Evolutionary conservation across 768 basidiomycete genomes (phyloP), one percentile per base, ranked within the genome.

Genomic region (Phlegmacium glaucopus): DNA sequence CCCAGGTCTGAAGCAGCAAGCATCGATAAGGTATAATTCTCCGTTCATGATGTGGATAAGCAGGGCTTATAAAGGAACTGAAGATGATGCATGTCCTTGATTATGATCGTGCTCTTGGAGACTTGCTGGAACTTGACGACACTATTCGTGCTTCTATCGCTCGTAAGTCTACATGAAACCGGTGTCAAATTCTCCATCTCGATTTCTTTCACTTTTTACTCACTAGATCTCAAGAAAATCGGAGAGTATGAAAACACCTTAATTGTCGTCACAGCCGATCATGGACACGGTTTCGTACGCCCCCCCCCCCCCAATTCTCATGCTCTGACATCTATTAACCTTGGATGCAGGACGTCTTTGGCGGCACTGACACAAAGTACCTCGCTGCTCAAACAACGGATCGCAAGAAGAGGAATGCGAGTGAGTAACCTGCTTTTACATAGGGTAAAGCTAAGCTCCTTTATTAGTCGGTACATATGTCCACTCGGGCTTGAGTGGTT

Each of bases 51-150:
- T 10, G 47, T 48, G 6, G 42, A 42, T 15, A 26, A 5, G 10
- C 17, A 18, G 6, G 34, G n/a, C 16, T 15, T 9, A 43, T 39
- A 9, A 16, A 35, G 8, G 11, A 12, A 13, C 16, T 39, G 7
- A 44, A 68, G 71, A 72, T 72, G 72, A 75, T 75, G 73, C 73
- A 75, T 40, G 70, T 64, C 26, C 64, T 75, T 36, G 73, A 75
- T 41, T 75, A 75, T 49, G 72, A 72, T 42, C 71, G 73, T 49
- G 73, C 72, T 11, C 66, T 75, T 16, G 73, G 73, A 30, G 73
- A 75, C 34, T 62, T 75, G 6, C 58, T 75, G 25, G 72, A 75
- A 50, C 62, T 75, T 26, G 73, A 75, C 42, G 72, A 75, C 45
- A 73, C 73, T 7, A 63, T 75, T 51, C 67, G 70, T 25, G 72